Conservation (phyloP, 345 rosid genomes). For the Streptanthus diversifolius region DNA sequence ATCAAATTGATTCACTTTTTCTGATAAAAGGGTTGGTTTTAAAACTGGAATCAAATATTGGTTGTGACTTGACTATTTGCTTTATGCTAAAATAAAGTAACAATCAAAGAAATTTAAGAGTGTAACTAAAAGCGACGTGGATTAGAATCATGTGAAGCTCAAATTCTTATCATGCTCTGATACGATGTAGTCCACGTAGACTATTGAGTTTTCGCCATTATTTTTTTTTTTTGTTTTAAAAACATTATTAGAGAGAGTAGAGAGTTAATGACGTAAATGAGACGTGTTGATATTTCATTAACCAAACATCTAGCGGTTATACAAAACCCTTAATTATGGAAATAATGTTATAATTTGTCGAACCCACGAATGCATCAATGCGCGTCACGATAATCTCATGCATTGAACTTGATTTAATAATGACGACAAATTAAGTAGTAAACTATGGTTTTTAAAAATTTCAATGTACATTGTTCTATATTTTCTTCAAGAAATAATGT, state of each 20-base stretch:
- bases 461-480: background rate
- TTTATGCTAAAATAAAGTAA: slow-evolving; percentile 6
- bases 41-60: background rate
- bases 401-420: slow-evolving; percentile 30
- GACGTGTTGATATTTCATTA: slow-evolving; percentile 20
- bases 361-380: slow-evolving; percentile 41
- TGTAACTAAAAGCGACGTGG: slow-evolving; percentile 8
- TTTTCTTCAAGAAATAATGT: background rate
- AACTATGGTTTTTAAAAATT: background rate
- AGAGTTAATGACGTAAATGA: slow-evolving; percentile 19
- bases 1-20: background rate
- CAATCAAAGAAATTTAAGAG: background rate
- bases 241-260: slow-evolving; percentile 3
- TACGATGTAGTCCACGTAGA: slow-evolving; percentile 27
- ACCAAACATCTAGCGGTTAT: slow-evolving; percentile 1
- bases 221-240: too few relatives aligned
- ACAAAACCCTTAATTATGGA: slow-evolving; percentile 21
- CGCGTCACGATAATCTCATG: slow-evolving; percentile 40
- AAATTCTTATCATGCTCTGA: slow-evolving; percentile 20
- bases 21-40: background rate
- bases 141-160: slow-evolving; percentile 18
- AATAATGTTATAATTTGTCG: slow-evolving; percentile 15
- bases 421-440: background rate
- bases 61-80: background rate
- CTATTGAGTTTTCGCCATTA: background rate